Percentiles rank a stretch among this genome's conserved stretches.
phyloP scores from a whole-genome alignment of 78 protist species.

The Blattamonas nauphoetae region DNA sequence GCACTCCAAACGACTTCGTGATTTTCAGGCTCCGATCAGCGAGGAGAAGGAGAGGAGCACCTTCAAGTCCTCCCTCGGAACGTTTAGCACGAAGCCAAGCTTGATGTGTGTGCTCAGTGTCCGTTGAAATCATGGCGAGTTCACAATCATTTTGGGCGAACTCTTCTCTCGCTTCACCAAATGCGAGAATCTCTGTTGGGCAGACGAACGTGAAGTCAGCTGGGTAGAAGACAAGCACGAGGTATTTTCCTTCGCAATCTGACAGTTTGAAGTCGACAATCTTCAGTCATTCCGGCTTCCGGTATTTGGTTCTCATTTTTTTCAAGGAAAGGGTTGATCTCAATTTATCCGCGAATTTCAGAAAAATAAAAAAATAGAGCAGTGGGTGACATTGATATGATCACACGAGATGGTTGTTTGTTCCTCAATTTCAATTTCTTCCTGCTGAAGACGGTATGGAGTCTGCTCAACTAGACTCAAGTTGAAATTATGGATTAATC shows the following conservation, averaged over 20 bases:
- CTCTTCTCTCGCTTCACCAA: neutral
- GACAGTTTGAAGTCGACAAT: too few relatives aligned
- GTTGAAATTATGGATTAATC: too few relatives aligned
- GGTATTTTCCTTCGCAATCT: slow-evolving; percentile 28
- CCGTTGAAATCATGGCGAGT: neutral
- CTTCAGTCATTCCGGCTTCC: too few relatives aligned
- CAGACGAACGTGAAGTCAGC: slow-evolving; percentile 28
- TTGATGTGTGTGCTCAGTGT: neutral
- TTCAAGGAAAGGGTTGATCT: too few relatives aligned
- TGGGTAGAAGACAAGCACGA: slow-evolving; percentile 23
- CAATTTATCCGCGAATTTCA: too few relatives aligned
- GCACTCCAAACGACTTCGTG: neutral
- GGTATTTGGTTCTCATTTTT: too few relatives aligned
- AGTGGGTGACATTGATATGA: too few relatives aligned
- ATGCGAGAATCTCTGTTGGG: slow-evolving; percentile 17
- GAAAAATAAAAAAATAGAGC: too few relatives aligned
- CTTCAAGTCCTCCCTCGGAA: slow-evolving; percentile 22
- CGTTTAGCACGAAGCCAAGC: neutral
- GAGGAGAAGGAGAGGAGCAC: slow-evolving; percentile 11
- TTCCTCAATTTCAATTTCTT: too few relatives aligned
- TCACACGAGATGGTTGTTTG: too few relatives aligned
- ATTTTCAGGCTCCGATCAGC: slow-evolving; percentile 11
- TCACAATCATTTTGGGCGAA: neutral
- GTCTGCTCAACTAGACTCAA: too few relatives aligned
- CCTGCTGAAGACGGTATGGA: too few relatives aligned